These are phyloP conservation scores for Cordyceps javanica DNA, from an alignment of 2,329 filamentous ascomycete species.

Conservation along the genomic window DNA sequence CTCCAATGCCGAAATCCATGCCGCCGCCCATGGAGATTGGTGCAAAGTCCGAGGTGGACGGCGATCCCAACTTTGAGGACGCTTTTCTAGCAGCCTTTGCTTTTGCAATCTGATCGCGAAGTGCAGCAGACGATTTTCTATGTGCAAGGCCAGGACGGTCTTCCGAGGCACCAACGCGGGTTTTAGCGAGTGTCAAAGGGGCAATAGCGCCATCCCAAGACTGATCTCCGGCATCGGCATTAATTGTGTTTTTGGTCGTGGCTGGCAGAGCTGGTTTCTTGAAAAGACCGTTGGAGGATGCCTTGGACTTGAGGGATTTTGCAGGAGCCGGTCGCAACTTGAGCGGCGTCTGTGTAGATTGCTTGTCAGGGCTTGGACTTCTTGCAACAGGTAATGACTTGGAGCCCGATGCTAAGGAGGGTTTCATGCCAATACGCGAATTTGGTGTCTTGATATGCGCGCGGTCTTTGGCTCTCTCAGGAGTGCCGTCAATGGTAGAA, in stretches of 20 bases:
- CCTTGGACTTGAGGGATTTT: constrained; percentile 42
- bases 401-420: constrained; percentile 17
- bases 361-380: constrained; percentile 36
- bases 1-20: constrained; percentile 44
- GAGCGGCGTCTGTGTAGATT: constrained; percentile 21
- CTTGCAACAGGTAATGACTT: constrained; percentile 23
- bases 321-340: constrained; percentile 38
- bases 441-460: constrained; percentile 20
- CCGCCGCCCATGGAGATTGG: constrained; percentile 40
- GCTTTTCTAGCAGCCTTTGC: constrained; percentile 76
- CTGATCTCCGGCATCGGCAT: constrained; percentile 12
- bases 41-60: constrained; percentile 21
- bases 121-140: constrained; percentile 67
- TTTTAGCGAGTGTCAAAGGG: constrained; percentile 17
- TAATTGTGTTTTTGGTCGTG: constrained; percentile 20
- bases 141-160: constrained; percentile 21
- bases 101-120: constrained; percentile 88
- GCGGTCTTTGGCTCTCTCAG: constrained; percentile 26
- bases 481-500: constrained; percentile 38
- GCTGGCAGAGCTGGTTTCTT: constrained; percentile 48
- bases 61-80: constrained; percentile 19
- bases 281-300: constrained; percentile 47
- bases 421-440: constrained; percentile 20
- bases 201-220: constrained; percentile 27
- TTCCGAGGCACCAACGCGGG: constrained; percentile 13